phyloP scores from a whole-genome alignment of 306 rosid genomes.

The Quercus bicolor region DNA sequence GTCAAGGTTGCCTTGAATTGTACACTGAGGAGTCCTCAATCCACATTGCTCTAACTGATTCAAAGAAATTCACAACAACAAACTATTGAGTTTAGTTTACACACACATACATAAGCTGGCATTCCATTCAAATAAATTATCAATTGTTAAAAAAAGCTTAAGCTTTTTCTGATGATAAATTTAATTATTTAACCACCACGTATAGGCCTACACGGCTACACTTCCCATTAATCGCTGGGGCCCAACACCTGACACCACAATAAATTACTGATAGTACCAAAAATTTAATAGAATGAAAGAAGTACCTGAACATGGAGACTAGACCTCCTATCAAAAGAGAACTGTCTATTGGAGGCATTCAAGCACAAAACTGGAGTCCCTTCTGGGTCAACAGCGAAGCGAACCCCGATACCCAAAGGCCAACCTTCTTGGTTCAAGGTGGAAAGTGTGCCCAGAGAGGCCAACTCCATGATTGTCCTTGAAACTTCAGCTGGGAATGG shows the following conservation, averaged over 20 bases:
- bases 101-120: neutral
- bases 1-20: slow-evolving; percentile 67
- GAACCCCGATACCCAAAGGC: slow-evolving; percentile 80
- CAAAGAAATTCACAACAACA: slow-evolving; percentile 14
- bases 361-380: slow-evolving; percentile 75
- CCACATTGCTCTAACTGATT: slow-evolving; percentile 68
- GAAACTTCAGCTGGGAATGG: slow-evolving; percentile 86
- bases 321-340: slow-evolving; percentile 39
- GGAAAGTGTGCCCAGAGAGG: slow-evolving; percentile 65
- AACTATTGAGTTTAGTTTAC: neutral
- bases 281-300: neutral
- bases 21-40: slow-evolving; percentile 85
- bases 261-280: neutral
- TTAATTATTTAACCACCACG: too few relatives aligned
- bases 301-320: slow-evolving; percentile 84
- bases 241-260: too few relatives aligned
- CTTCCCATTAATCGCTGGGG: too few relatives aligned
- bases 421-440: slow-evolving; percentile 52
- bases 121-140: neutral
- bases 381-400: slow-evolving; percentile 63
- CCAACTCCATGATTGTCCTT: slow-evolving; percentile 78
- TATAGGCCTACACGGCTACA: too few relatives aligned
- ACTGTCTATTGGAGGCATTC: slow-evolving; percentile 25
- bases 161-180: too few relatives aligned
- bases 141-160: too few relatives aligned